A percentile compares a stretch with the other conserved stretches of the same genome.
Evolutionary conservation across 768 basidiomycete species (phyloP).

Genomic region (Russula emetica): DNA sequence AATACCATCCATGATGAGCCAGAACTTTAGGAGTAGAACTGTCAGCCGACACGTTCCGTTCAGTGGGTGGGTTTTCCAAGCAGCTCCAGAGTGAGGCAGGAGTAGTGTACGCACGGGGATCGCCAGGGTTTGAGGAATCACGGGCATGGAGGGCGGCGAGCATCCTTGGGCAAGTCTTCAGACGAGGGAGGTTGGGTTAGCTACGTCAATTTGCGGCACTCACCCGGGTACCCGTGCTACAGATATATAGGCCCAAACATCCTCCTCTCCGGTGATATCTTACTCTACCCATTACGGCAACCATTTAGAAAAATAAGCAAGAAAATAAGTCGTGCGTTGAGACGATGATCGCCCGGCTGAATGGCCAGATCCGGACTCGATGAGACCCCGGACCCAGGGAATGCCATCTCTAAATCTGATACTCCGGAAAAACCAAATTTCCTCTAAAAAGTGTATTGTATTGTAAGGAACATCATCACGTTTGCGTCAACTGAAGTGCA

Average conservation of each 20-base stretch:
- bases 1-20: neutral
- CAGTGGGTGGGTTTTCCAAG: neutral
- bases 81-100: neutral
- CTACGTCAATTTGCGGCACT: neutral
- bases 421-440: neutral
- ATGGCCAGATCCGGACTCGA: neutral
- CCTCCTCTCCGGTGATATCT: neutral
- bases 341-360: neutral
- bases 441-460: neutral
- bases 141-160: neutral
- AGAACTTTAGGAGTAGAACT: neutral
- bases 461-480: too few relatives aligned
- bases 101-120: neutral
- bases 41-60: neutral
- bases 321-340: neutral
- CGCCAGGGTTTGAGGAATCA: neutral
- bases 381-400: neutral
- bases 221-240: neutral
- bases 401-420: too few relatives aligned
- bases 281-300: too few relatives aligned
- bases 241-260: neutral
- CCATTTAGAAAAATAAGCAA: too few relatives aligned
- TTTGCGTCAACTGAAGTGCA: too few relatives aligned
- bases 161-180: neutral
- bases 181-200: neutral